These are phyloP conservation scores for Candolleomyces efflorescens DNA, from an alignment of 768 basidiomycete genomes.

Conservation along the genomic window DNA sequence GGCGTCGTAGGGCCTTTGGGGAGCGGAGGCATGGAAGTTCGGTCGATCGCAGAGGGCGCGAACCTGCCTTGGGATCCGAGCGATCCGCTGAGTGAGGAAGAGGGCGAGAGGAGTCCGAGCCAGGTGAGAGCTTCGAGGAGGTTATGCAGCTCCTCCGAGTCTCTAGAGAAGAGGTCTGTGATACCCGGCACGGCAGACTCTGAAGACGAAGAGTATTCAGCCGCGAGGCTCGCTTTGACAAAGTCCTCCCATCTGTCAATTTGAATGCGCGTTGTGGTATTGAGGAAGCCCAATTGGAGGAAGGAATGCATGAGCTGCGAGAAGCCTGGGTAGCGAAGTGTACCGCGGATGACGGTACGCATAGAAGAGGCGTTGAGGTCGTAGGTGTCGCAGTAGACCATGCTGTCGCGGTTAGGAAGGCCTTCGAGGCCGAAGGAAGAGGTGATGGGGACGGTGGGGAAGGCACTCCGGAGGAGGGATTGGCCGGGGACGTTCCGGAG, in stretches of 20 bases:
- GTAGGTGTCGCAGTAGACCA: conserved; percentile 68
- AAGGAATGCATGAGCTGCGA: conserved; percentile 69
- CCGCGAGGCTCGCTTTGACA: conserved; percentile 21
- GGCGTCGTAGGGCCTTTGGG: conserved; percentile 44
- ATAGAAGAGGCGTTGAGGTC: conserved; percentile 40
- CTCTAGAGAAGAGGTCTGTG: conserved; percentile 13
- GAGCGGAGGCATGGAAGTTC: conserved; percentile 33
- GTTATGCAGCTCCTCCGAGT: conserved; percentile 15
- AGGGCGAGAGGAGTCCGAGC: conserved; percentile 30
- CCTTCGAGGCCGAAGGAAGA: conserved; percentile 70
- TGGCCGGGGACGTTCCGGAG: conserved; percentile 43
- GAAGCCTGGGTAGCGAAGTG: conserved; percentile 88
- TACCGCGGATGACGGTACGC: conserved; percentile 77
- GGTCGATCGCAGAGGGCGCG: not conserved
- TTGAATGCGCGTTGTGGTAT: conserved; percentile 30
- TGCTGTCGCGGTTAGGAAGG: conserved; percentile 78
- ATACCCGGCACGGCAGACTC: conserved; percentile 15
- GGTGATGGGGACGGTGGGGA: conserved; percentile 65
- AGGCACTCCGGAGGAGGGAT: conserved; percentile 51
- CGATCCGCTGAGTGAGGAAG: no score
- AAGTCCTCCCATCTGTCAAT: conserved; percentile 38
- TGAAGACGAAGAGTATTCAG: conserved; percentile 11
- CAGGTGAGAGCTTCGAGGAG: conserved; percentile 44
- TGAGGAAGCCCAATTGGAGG: conserved; percentile 64
- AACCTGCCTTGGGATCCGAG: not conserved